phyloP scores from a whole-genome alignment of 192 early-diverging fungal genomes.

The Rhizophagus clarus region DNA sequence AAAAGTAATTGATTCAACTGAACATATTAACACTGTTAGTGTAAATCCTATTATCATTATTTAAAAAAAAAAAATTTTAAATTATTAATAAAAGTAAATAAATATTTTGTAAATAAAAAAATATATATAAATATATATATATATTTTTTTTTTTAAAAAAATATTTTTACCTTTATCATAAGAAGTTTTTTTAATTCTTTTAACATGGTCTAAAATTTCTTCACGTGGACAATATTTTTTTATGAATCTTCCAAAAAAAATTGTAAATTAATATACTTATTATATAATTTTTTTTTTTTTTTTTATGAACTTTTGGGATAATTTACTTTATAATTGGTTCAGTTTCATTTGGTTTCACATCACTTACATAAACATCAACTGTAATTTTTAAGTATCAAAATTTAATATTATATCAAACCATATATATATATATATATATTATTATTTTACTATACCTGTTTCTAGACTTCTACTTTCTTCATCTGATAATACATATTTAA shows the following conservation, averaged over 20 bases:
- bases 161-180: not conserved
- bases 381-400: not conserved
- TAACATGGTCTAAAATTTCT: slow-evolving; percentile 46
- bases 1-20: slow-evolving; percentile 29
- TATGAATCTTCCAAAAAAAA: slow-evolving; percentile 43
- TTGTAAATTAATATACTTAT: not conserved
- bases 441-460: slow-evolving; percentile 7
- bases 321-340: slow-evolving; percentile 27
- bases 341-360: slow-evolving; percentile 26
- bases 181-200: slow-evolving; percentile 42
- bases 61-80: not conserved
- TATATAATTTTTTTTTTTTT: too few species aligned
- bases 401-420: not conserved
- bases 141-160: not conserved
- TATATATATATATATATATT: too few species aligned
- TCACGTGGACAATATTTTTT: slow-evolving; percentile 44
- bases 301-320: too few species aligned
- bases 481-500: slow-evolving; percentile 16
- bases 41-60: slow-evolving; percentile 21
- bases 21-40: slow-evolving; percentile 45
- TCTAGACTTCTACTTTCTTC: slow-evolving; percentile 24
- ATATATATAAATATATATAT: too few species aligned
- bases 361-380: slow-evolving; percentile 31
- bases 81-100: not conserved
- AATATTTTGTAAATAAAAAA: too few species aligned